Evolutionary conservation across 202 grass and related monocot species (phyloP).

Genomic region (Musa balbisiana): DNA sequence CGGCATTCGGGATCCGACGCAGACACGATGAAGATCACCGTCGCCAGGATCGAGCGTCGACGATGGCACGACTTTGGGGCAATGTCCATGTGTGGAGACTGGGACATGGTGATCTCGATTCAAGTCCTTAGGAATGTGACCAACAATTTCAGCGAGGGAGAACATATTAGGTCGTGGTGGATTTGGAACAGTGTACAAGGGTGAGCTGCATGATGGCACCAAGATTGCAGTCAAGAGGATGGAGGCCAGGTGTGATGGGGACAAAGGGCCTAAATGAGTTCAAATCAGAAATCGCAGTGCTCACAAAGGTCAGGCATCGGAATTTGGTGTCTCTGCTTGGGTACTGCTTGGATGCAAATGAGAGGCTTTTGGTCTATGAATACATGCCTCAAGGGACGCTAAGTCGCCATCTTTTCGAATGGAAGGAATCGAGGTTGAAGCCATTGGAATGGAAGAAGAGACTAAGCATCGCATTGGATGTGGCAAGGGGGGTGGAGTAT

Average conservation of each 20-base stretch:
- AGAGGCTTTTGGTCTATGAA: slow-evolving; percentile 93
- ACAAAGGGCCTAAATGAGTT: slow-evolving; percentile 90
- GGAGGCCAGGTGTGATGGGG: slow-evolving; percentile 88
- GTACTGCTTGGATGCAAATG: slow-evolving; percentile 85
- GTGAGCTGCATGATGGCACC: slow-evolving; percentile 88
- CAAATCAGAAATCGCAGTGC: slow-evolving; percentile 81
- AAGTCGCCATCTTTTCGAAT: slow-evolving; percentile 75
- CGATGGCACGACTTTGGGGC: slow-evolving; percentile 30
- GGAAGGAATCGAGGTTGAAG: slow-evolving; percentile 42
- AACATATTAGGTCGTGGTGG: slow-evolving; percentile 86
- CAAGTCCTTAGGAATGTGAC: slow-evolving; percentile 93
- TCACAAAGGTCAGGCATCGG: slow-evolving; percentile 86
- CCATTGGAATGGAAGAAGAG: slow-evolving; percentile 95
- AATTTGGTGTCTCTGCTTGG: slow-evolving; percentile 88
- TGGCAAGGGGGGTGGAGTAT: slow-evolving; percentile 93
- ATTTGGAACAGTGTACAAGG: slow-evolving; percentile 91
- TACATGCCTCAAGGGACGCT: slow-evolving; percentile 93
- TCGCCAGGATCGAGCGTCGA: slow-evolving; percentile 41
- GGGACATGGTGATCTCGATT: slow-evolving; percentile 97
- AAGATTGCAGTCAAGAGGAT: slow-evolving; percentile 97
- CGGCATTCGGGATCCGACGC: slow-evolving; percentile 69
- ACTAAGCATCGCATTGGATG: slow-evolving; percentile 78
- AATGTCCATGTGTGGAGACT: slow-evolving; percentile 80
- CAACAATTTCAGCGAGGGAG: slow-evolving; percentile 82
- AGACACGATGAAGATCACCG: slow-evolving; percentile 75